Base-by-base conservation (phyloP, 495 filamentous ascomycete genomes). In the Aspergillus bertholletiae region DNA sequence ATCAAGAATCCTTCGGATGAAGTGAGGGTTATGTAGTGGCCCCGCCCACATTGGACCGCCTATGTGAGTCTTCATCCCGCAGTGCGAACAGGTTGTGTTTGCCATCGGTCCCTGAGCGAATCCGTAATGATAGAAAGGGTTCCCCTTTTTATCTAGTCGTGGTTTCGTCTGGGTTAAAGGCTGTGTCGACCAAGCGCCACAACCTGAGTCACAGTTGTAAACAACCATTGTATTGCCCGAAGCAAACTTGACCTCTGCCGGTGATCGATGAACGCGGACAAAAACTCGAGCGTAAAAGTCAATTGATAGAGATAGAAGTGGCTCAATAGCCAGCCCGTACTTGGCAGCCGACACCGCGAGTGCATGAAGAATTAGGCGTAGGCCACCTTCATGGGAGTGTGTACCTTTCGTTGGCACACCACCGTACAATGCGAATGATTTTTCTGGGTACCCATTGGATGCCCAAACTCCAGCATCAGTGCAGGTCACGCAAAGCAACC, bases 271-370 rank as follows among this genome's bases (percentile, higher is more conserved):
- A 27, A 99, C 76, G 1, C 89, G 85, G 51, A 99, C 85, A 64
- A 97, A 99, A 1, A 96, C 75, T 41, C 95, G 83, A n/a, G 83
- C 80, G 65, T 99, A 99, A 66, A 90, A 99, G 68, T 99, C 94
- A 51, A 97, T 94, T 11, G 88, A 95, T 7, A 99, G 80, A 15
- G 90, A 96, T 13, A 99, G 78, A 0, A 97, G 76, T 0, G 94
- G 94, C 66, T 99, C 94, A 52, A 97, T 90, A 3, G 89, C 81
- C 7, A 94, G 70, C n/a, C 94, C 94, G 56, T 97, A 96, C 54
- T 84, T 85, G 7, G 86, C 88, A 18, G 91, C 94, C 8, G 88
- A 74, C 5, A 84, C 80, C 17, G 92, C 88, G 37, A 97, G 80
- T 13, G 83, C 75, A 61, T 97, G 82, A 17, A 97, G 69, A 43